Evolutionary conservation across 495 filamentous ascomycete genomes (phyloP).

Genomic region (Penicillium malachiteum): DNA sequence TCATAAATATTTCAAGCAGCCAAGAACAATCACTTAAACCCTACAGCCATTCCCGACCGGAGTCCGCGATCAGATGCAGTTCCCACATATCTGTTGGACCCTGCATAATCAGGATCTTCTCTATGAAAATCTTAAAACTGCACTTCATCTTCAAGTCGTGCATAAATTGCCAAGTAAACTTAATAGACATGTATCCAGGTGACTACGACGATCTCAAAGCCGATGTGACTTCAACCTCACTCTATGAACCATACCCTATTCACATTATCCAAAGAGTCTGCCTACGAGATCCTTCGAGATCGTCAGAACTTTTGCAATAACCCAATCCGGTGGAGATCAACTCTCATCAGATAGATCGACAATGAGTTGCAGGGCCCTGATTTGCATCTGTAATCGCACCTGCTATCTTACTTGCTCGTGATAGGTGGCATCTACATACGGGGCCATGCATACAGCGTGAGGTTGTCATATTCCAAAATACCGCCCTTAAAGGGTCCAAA

Average conservation of each 20-base stretch:
- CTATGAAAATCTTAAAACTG: background rate
- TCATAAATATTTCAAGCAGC: background rate
- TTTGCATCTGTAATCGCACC: background rate
- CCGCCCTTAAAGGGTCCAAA: background rate
- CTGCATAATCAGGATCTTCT: conserved; percentile 1
- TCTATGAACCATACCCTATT: background rate
- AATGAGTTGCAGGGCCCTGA: background rate
- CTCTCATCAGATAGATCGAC: background rate
- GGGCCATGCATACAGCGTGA: too few species aligned
- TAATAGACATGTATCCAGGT: too few species aligned
- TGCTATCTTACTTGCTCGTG: background rate
- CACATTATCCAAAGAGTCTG: background rate
- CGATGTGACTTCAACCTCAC: background rate
- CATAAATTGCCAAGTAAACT: too few species aligned
- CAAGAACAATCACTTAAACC: background rate
- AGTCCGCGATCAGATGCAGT: conserved; percentile 11
- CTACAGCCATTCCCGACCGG: conserved; percentile 7
- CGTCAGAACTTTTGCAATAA: conserved; percentile 12
- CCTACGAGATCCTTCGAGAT: conserved; percentile 14
- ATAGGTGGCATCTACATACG: conserved; percentile 2
- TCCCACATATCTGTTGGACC: conserved; percentile 13
- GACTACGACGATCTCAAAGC: background rate
- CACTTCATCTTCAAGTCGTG: background rate
- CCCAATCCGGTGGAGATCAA: conserved; percentile 9
- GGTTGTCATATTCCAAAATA: too few species aligned